phyloP scores from a whole-genome alignment of 768 basidiomycete genomes.

The Suillus spraguei region DNA sequence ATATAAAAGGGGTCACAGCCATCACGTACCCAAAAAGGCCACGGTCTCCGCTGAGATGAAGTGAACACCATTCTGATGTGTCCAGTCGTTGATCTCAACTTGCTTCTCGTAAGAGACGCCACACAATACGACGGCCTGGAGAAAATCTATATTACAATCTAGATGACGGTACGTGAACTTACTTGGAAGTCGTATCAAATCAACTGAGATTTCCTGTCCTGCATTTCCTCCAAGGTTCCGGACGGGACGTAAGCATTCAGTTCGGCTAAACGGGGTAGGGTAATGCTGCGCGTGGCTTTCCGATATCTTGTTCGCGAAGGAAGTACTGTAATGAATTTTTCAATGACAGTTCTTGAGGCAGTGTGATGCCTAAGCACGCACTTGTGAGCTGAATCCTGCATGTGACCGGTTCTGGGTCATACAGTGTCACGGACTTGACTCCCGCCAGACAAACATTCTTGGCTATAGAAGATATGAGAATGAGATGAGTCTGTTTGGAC shows the following conservation, averaged over 20 bases:
- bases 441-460: constrained; percentile 96
- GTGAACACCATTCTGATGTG: constrained; percentile 83
- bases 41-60: constrained; percentile 92
- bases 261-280: constrained; percentile 87
- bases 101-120: constrained; percentile 78
- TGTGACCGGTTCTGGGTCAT: constrained; percentile 87
- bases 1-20: not conserved
- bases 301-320: constrained; percentile 84
- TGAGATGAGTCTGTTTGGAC: constrained; percentile 1
- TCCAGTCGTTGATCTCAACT: constrained; percentile 95
- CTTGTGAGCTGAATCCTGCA: constrained; percentile 96
- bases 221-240: constrained; percentile 77
- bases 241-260: constrained; percentile 94
- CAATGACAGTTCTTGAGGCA: not conserved
- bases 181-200: constrained; percentile 91
- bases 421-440: constrained; percentile 96
- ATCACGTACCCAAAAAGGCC: constrained; percentile 87
- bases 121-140: constrained; percentile 87
- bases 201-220: constrained; percentile 78
- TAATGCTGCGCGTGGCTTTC: constrained; percentile 84
- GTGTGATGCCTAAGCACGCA: constrained; percentile 35
- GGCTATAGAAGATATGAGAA: constrained; percentile 42
- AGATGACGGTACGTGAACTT: constrained; percentile 20
- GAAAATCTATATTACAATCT: not conserved
- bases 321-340: constrained; percentile 71